phyloP scores from a whole-genome alignment of 495 filamentous ascomycete genomes.

The Astrothelium subdiscretum region DNA sequence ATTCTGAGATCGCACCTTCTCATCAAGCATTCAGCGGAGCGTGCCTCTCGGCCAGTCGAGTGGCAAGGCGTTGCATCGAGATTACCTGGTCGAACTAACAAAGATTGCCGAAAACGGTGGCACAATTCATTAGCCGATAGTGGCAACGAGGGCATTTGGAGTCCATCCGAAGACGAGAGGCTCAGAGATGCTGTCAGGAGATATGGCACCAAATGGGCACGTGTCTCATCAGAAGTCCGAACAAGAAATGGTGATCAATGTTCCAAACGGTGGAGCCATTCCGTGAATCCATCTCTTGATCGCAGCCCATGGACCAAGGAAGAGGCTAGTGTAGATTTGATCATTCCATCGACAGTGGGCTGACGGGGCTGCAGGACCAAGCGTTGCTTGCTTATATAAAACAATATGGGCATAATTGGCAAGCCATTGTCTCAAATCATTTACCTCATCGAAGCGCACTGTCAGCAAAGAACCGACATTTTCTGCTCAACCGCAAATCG shows the following conservation, averaged over 20 bases:
- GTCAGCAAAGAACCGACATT: not conserved
- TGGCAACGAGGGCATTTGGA: constrained; percentile 19
- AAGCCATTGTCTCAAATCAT: not conserved
- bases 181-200: constrained; percentile 16
- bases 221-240: constrained; percentile 18
- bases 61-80: not conserved
- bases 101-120: constrained; percentile 26
- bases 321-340: not conserved
- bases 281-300: not conserved
- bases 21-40: not conserved
- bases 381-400: not conserved
- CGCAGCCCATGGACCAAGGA: not conserved
- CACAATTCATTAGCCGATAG: constrained; percentile 2
- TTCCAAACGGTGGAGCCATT: constrained; percentile 20
- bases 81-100: constrained; percentile 18
- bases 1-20: not conserved
- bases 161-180: constrained; percentile 18
- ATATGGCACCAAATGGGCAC: constrained; percentile 19
- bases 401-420: not conserved
- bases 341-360: not conserved
- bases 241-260: constrained; percentile 25
- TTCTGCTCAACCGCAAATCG: not conserved
- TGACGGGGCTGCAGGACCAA: not conserved
- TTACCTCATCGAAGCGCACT: not conserved
- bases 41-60: not conserved